phyloP scores from a whole-genome alignment of 75 land plant genomes.

The Sequoiadendron giganteum region DNA sequence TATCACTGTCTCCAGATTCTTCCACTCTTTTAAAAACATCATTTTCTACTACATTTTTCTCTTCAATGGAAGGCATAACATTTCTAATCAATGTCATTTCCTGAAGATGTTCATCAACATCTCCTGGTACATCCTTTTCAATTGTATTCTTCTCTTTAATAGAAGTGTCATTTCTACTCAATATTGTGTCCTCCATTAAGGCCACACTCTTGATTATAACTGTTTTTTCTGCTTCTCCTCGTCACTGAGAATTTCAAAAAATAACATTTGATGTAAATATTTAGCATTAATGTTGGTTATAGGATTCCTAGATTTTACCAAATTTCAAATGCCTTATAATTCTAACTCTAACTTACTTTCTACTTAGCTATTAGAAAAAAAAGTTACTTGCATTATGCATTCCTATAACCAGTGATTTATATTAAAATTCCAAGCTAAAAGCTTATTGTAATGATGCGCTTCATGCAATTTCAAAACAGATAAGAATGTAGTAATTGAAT shows the following conservation, averaged over 20 bases:
- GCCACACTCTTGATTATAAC: too few species aligned
- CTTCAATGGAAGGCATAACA: slow-evolving; percentile 32
- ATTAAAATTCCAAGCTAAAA: neutral
- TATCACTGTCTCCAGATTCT: slow-evolving; percentile 38
- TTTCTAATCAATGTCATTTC: slow-evolving; percentile 66
- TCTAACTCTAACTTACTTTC: too few species aligned
- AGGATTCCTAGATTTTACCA: too few species aligned
- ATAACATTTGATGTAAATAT: too few species aligned
- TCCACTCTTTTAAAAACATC: slow-evolving; percentile 83
- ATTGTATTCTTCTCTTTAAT: slow-evolving; percentile 58
- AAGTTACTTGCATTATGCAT: neutral
- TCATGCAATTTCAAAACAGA: neutral
- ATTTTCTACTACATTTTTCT: slow-evolving; percentile 49
- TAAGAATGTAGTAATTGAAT: too few species aligned
- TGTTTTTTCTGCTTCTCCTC: too few species aligned
- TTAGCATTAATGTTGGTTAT: too few species aligned
- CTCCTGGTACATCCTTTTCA: slow-evolving; percentile 4
- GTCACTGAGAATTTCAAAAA: too few species aligned
- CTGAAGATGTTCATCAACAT: neutral
- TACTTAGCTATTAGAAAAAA: neutral
- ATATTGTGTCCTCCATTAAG: too few species aligned
- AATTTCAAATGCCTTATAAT: too few species aligned
- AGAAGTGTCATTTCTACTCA: slow-evolving; percentile 1
- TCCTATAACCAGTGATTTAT: neutral
- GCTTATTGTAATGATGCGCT: neutral